Base-by-base conservation (phyloP, 2,329 filamentous ascomycete species). In the Colletotrichum caudatum region DNA sequence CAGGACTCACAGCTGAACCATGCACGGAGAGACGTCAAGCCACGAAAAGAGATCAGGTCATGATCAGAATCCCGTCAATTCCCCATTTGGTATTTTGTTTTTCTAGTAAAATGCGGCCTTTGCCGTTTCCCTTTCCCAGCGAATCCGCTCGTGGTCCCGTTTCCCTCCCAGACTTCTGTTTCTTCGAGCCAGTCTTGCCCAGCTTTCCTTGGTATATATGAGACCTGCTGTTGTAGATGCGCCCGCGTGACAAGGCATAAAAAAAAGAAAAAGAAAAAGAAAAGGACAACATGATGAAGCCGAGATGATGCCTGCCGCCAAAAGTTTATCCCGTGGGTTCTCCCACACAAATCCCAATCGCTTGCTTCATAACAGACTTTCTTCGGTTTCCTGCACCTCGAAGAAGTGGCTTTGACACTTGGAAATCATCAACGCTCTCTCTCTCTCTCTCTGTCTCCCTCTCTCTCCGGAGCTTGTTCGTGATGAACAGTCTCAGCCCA, bases 331-430 rank as follows among this genome's bases (percentile, higher is more conserved):
- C 53, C 41, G 16, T 33, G 12, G 59, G 16, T 37, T 56, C 53
- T 56, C 53, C 53, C 29, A 35, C 44, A 33, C 16, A 46, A 46
- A 46, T 46, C 61, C 57, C 41, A 70, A 46, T 39, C 64, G 68
- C 68, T 71, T 71, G 64, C 58, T 9, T 63, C 18, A 29, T 56
- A 11, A 48, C 35, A 58, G 11, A 41, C 8, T 48, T 53, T 33
- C 33, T 7, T 26, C 18, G 59, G 69, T 71, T 69, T 64, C 64
- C 65, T 54, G 69, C 53, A 69, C 57, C 46, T 37, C 59, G 39
- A 39, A 26, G 48, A 50, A 23, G n/a, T 26, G 59, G 33, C 51
- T 46, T 41, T 18, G 16, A 50, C 9, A 51, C 20, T 35, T 37
- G 29, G 23, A 51, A 64, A 39, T 46, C 59, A 53, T 63, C 23